These are phyloP conservation scores for Carex myosuroides DNA, from an alignment of 176 grass and related monocot species.

Conservation along the genomic window DNA sequence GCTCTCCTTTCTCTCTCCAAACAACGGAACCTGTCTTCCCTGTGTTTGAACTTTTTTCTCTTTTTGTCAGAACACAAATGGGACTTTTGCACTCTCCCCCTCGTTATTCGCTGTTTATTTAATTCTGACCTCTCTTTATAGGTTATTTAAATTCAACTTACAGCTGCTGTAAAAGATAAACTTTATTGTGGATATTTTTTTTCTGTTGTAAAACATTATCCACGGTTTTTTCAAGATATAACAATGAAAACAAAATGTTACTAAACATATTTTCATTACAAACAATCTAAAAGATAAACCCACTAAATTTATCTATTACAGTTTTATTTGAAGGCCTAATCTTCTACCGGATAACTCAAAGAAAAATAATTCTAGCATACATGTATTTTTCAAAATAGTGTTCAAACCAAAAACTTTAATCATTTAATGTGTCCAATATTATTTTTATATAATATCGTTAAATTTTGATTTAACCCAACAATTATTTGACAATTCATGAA, in stretches of 20 bases:
- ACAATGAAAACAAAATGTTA: background rate
- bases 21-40: slow-evolving; percentile 17
- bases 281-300: background rate
- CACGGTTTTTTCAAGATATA: background rate
- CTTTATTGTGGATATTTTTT: background rate
- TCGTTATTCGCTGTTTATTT: background rate
- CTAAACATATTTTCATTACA: background rate
- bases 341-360: background rate
- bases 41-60: slow-evolving; percentile 20
- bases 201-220: background rate
- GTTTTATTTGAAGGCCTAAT: background rate
- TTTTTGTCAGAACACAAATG: background rate
- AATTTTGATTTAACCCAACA: background rate
- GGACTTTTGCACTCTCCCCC: background rate
- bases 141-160: no score
- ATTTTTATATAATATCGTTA: background rate
- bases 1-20: background rate
- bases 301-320: background rate
- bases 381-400: background rate
- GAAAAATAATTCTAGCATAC: background rate
- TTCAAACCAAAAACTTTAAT: background rate
- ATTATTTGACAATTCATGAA: background rate
- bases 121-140: background rate
- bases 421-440: background rate
- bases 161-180: background rate